Evolutionary conservation across 768 basidiomycete genomes (phyloP).

Genomic region (Mycena leptocephala): DNA sequence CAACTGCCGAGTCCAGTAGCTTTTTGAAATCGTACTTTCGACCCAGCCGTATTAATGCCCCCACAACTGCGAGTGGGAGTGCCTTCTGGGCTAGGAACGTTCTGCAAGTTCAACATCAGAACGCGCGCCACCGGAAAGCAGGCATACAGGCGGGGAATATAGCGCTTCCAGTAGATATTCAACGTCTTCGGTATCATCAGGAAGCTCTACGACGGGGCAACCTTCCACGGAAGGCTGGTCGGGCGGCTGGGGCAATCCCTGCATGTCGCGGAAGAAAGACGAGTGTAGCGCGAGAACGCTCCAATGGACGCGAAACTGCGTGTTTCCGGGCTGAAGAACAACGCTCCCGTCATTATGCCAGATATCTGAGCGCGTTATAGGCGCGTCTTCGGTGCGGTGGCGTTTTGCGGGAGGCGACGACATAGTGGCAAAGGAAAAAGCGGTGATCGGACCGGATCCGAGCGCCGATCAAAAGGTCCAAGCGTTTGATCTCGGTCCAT

Average conservation of each 20-base stretch:
- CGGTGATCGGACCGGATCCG: neutral
- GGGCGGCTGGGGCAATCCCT: constrained; percentile 8
- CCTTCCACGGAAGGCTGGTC: neutral
- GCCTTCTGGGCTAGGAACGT: neutral
- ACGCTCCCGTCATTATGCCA: neutral
- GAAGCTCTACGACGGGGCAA: neutral
- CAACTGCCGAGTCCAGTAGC: neutral
- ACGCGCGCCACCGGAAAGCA: neutral
- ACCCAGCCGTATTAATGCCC: neutral
- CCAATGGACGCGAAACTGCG: constrained; percentile 22
- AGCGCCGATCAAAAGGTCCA: neutral
- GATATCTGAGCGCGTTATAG: neutral
- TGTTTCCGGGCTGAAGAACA: constrained; percentile 1
- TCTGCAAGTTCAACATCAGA: neutral
- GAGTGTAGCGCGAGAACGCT: constrained; percentile 18
- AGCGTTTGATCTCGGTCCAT: neutral
- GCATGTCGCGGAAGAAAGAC: constrained; percentile 13
- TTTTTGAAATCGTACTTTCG: neutral
- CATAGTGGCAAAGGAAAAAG: neutral
- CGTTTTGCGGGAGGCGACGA: neutral
- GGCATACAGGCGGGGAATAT: neutral
- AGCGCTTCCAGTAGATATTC: neutral
- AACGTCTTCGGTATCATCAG: neutral
- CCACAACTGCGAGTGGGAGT: neutral
- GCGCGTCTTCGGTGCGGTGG: neutral